Evolutionary conservation across 371 early-diverging fungal genomes (phyloP), one percentile per base, ranked within the genome.

Genomic region (Saksenaea oblongispora): DNA sequence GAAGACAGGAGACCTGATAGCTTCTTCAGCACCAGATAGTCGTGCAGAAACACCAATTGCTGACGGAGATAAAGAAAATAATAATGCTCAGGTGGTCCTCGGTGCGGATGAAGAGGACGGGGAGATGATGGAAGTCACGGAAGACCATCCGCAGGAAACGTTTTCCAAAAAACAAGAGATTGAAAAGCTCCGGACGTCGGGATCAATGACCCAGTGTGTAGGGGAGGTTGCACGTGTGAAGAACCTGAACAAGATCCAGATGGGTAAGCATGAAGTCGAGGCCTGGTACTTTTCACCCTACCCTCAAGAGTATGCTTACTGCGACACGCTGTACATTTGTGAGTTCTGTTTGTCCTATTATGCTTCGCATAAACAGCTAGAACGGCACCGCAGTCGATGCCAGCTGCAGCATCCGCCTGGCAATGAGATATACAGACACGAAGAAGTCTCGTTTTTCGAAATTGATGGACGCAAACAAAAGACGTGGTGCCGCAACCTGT

Each of bases 201-300:
- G 98, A 24, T 95, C 95, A 4, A 97, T 98, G 98, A 97, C 97
- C 0, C 98, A 98, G 74, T 90, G 90, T 57, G 85, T 89, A 2
- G 84, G 89, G 58, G 98, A 98, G 74, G 87, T 98, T 39, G 89
- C 95, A 1, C 86, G 97, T 3, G 92, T 98, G 53, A 97, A 96
- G 75, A 98, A 98, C 71, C 81, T 99, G 69, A 90, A 93, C 68
- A 66, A 84, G 65, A 95, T 99, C 58, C 89, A 93, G 70, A 95
- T 99, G 80, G 98, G 99, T 31, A 87, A 92, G 69, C 89, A 93
- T 75, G 88, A 92, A 73, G 89, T 99, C 14, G 96, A 98, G 68
- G 86, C 99, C 0, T 99, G 99, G 99, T 98, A 99, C 75, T 96
- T 98, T 81, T 94, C 95, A 27, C 97, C 98, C 0, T 98, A 97